phyloP scores from a whole-genome alignment of 345 rosid genomes.

The Salix suchowensis region DNA sequence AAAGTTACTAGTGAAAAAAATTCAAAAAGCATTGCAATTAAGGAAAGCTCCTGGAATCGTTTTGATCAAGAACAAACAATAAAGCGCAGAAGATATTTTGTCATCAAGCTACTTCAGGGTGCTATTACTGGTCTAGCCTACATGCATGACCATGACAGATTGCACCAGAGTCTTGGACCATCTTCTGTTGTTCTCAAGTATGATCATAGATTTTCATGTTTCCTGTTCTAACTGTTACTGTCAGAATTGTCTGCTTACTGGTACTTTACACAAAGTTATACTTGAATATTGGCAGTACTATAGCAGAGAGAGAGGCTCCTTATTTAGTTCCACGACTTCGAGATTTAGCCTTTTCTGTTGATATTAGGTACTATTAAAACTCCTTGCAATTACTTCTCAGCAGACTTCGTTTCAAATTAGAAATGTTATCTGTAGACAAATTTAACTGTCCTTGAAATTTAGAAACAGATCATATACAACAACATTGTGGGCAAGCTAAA shows the following conservation, averaged over 20 bases:
- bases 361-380: slow-evolving; percentile 47
- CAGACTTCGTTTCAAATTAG: background rate
- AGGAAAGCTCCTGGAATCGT: slow-evolving; percentile 54
- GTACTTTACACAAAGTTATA: background rate
- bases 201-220: background rate
- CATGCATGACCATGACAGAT: slow-evolving; percentile 78
- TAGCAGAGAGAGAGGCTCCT: slow-evolving; percentile 64
- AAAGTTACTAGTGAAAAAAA: slow-evolving; percentile 57
- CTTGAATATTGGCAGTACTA: slow-evolving; percentile 49
- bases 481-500: no score
- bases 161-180: slow-evolving; percentile 98
- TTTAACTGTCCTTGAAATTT: no score
- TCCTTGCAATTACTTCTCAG: background rate
- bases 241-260: background rate
- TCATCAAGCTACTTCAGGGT: slow-evolving; percentile 63
- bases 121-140: slow-evolving; percentile 75
- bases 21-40: slow-evolving; percentile 33
- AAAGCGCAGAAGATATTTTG: slow-evolving; percentile 52
- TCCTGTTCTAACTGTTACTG: background rate
- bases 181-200: slow-evolving; percentile 90
- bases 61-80: slow-evolving; percentile 48
- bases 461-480: background rate
- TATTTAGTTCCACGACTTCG: slow-evolving; percentile 79
- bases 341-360: slow-evolving; percentile 91
- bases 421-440: background rate